Base-by-base conservation (phyloP, 768 basidiomycete genomes). In the Lactarius deliciosus region DNA sequence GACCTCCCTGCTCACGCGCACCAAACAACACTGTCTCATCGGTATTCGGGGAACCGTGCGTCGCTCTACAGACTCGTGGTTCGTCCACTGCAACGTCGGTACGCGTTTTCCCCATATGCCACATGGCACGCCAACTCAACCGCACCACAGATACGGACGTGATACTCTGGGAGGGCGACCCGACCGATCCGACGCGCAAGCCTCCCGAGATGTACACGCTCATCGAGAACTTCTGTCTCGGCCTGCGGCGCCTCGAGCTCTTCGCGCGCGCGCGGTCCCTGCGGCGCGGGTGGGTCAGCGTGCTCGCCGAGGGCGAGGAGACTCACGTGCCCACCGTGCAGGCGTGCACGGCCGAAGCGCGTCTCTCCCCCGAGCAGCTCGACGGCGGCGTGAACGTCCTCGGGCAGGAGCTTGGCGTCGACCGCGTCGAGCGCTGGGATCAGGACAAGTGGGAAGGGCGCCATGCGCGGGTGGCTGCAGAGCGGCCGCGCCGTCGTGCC, bases 11-110 rank as follows among this genome's bases (percentile, higher is more conserved):
- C 81, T 96, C 36, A 93, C 91, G 25, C 85, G 95, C 32, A 94
- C 94, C 43, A 94, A 98, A 75, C 93, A 98, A 71, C 96, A 98
- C 73, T 98, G 96, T 76, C 78, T 98, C 58, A 97, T 98, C 83
- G 96, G 96, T 45, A 98, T 99, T 70, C 86, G 94, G 57, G 97
- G 97, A 16, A 98, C 97, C 2, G 96, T 99, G 15, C 86, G 96
- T 28, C 84, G 97, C 36, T 93, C 92, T 22, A 96, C 91, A 1
- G 97, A 99, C 75, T 90, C 88, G 66, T 92, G 93, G 89, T 96
- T 98, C 77, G 96, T 97, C 0, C 96, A 99, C 76, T 98, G 96
- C 74, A 99, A 99, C 77, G 91, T 99, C 70, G 94, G 92, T 92
- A 75, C 60, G 92, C 61, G 11, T n/a, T 8, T 55, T 56, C 56